Percentiles rank a stretch among this genome's conserved stretches.
Evolutionary conservation across 768 basidiomycete species (phyloP).

Genomic region (Podaxis pistillaris): DNA sequence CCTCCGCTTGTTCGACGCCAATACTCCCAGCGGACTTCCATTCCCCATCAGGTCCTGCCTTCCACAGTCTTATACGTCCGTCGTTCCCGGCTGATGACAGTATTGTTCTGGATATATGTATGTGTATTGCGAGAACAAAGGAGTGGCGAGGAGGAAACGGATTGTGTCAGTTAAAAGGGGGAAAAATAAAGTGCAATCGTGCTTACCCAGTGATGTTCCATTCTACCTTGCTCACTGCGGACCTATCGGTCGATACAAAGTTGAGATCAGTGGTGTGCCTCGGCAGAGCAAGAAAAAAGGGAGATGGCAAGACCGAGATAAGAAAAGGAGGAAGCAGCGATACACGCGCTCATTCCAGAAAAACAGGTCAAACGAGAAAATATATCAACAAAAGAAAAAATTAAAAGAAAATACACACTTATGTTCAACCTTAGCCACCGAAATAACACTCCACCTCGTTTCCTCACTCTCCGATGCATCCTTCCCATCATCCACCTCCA

Average conservation of each 20-base stretch:
- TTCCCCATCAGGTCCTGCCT: constrained; percentile 78
- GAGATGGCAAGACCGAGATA: neutral
- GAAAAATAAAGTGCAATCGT: neutral
- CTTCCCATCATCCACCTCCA: constrained; percentile 33
- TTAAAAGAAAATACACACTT: constrained; percentile 41
- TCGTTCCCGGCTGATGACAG: constrained; percentile 84
- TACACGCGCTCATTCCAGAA: neutral
- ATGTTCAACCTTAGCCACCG: constrained; percentile 88
- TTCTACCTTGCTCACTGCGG: constrained; percentile 81
- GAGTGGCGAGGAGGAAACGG: neutral
- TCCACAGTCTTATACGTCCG: constrained; percentile 81
- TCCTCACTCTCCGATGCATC: constrained; percentile 43
- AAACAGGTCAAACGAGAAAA: neutral
- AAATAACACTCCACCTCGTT: constrained; percentile 65
- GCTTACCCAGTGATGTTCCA: constrained; percentile 89
- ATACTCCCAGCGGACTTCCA: constrained; percentile 84
- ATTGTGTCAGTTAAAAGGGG: neutral
- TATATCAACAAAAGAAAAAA: neutral
- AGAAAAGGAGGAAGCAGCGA: neutral
- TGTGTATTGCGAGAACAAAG: neutral
- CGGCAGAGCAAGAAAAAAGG: neutral
- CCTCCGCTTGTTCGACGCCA: constrained; percentile 71
- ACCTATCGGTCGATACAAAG: constrained; percentile 35
- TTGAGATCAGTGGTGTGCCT: neutral
- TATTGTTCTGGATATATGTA: constrained; percentile 55